Evolutionary conservation across 371 early-diverging fungal genomes (phyloP).

Genomic region (Syncephalis plumigaleata): DNA sequence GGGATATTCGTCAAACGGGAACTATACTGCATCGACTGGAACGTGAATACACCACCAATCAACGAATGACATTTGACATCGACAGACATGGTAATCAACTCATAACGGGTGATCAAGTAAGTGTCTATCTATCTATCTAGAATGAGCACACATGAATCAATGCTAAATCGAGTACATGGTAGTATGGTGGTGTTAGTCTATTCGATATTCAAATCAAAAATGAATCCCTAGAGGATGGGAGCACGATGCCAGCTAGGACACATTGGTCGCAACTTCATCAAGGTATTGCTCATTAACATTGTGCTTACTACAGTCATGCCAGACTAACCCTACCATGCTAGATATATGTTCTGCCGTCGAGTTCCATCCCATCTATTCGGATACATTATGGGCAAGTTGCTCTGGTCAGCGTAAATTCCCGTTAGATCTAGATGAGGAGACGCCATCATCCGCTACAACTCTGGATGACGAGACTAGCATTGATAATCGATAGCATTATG

Average conservation of each 20-base stretch:
- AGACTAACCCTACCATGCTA: too few relatives aligned
- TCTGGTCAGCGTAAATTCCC: slow-evolving; percentile 47
- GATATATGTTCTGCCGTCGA: slow-evolving; percentile 28
- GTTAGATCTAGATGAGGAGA: neutral
- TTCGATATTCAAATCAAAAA: slow-evolving; percentile 21
- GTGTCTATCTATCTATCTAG: neutral
- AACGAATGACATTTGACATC: slow-evolving; percentile 46
- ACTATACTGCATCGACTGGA: slow-evolving; percentile 25
- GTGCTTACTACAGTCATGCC: too few relatives aligned
- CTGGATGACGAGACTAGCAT: too few relatives aligned
- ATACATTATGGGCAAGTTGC: slow-evolving; percentile 29
- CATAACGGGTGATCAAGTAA: slow-evolving; percentile 33
- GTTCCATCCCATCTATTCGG: slow-evolving; percentile 31
- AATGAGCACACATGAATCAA: too few relatives aligned
- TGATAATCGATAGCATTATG: too few relatives aligned
- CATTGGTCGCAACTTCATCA: neutral
- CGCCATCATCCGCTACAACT: too few relatives aligned
- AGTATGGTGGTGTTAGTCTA: slow-evolving; percentile 23
- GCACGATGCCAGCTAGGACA: slow-evolving; percentile 2
- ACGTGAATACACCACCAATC: slow-evolving; percentile 38
- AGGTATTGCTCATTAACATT: neutral
- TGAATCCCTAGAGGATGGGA: slow-evolving; percentile 1
- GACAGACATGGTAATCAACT: slow-evolving; percentile 32
- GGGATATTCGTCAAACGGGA: slow-evolving; percentile 54
- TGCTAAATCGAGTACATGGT: too few relatives aligned